Base-by-base conservation (phyloP, 2,329 filamentous ascomycete species). In the Fusarium sp. region DNA sequence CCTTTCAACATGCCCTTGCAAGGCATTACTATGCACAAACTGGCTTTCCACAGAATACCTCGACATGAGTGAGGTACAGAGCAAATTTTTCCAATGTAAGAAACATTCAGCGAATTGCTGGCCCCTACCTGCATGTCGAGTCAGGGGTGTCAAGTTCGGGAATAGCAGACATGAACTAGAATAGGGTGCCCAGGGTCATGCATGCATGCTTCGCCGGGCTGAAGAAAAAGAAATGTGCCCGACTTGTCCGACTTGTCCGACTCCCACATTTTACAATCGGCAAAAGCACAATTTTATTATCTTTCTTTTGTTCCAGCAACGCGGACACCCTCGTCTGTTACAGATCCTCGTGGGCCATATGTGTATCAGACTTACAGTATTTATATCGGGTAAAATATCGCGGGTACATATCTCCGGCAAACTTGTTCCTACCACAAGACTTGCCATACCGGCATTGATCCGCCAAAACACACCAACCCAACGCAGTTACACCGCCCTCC, bases 101-200 rank as follows among this genome's bases (percentile, higher is more conserved):
- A 61, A 72, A 69, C 71, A 76, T 68, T 60, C 66, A 36, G 36
- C 35, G 33, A 26, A 38, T 54, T 28, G 49, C 41, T 28, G 17
- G 39, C 60, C 66, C 75, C 54, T 70, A 44, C 54, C 35, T 49
- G 52, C 24, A 59, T 62, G 69, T 75, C 55, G 48, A 60, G 45
- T 61, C 75, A 71, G 66, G 73, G 68, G 58, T 76, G 60, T 45
- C 57, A 63, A 54, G 44, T 49, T 71, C 73, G 75, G 75, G 74
- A 74, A 77, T 76, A 77, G 60, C 42, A 56, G 47, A 57, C 58
- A 55, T 51, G 42, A 42, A 45, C 44, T 47, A 42, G 42, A 57
- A 36, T 28, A 69, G 31, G 44, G 57, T 36, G 66, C 48, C 39
- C 45, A 51, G 35, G 62, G 62, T 33, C 33, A 52, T 35, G 44